A percentile compares a stretch with the other conserved stretches of the same genome.
phyloP scores from a whole-genome alignment of 169 alveolate genomes.

The Eimeria acervulina region DNA sequence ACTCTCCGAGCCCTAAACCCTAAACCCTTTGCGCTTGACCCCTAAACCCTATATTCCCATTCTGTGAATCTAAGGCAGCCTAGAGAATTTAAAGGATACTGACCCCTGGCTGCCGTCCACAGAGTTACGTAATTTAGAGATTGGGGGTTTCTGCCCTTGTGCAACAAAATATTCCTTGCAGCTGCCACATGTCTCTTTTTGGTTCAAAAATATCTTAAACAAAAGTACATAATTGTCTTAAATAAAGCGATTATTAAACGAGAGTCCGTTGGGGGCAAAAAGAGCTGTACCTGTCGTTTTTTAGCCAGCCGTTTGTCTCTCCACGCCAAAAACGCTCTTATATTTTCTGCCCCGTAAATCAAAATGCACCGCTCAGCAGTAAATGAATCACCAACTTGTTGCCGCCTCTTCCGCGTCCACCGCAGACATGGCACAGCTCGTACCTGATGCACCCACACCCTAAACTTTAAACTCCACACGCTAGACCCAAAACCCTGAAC shows the following conservation, averaged over 20 bases:
- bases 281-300: slow-evolving; percentile 80
- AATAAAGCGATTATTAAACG: too few species aligned
- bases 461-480: background rate
- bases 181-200: slow-evolving; percentile 60
- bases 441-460: background rate
- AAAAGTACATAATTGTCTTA: too few species aligned
- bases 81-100: background rate
- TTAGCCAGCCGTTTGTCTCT: slow-evolving; percentile 87
- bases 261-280: too few species aligned
- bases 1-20: background rate
- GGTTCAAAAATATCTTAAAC: too few species aligned
- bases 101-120: background rate
- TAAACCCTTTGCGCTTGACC: background rate
- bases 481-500: background rate
- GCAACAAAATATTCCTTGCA: background rate
- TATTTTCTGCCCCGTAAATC: slow-evolving; percentile 92
- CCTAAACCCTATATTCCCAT: background rate
- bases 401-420: slow-evolving; percentile 92
- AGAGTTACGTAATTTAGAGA: too few species aligned
- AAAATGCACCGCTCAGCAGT: slow-evolving; percentile 90
- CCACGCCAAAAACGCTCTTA: slow-evolving; percentile 89
- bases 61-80: background rate
- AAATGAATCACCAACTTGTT: slow-evolving; percentile 88
- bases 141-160: background rate
- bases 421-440: slow-evolving; percentile 90